Conservation (phyloP, 2,329 filamentous ascomycete species). For the Colletotrichum musicola region DNA sequence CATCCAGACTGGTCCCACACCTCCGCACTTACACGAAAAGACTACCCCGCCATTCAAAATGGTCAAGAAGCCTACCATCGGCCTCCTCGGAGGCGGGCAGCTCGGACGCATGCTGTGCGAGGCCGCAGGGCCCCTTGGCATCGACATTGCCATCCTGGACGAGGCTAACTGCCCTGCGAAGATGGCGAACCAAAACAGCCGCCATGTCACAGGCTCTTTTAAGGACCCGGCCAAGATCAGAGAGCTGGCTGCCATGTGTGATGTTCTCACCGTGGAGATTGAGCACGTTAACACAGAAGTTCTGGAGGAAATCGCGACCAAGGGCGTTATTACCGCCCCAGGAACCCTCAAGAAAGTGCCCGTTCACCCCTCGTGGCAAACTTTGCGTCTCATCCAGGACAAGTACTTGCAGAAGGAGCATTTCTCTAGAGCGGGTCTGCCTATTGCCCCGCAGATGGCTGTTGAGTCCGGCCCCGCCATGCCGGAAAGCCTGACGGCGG, state of each 20-base stretch:
- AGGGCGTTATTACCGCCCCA: constrained; percentile 68
- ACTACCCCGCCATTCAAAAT: constrained; percentile 40
- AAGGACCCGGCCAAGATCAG: constrained; percentile 84
- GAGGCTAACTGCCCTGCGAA: constrained; percentile 82
- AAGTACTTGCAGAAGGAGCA: constrained; percentile 93
- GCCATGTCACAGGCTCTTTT: constrained; percentile 88
- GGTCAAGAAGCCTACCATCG: constrained; percentile 57
- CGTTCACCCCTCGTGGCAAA: constrained; percentile 86
- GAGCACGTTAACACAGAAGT: constrained; percentile 95
- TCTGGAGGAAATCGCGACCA: constrained; percentile 82
- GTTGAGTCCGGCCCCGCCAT: constrained; percentile 69
- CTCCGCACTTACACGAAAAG: constrained; percentile 11
- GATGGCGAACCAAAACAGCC: constrained; percentile 81
- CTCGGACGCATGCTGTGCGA: constrained; percentile 95
- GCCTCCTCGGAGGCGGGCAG: constrained; percentile 74
- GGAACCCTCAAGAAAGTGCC: constrained; percentile 64
- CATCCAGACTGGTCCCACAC: constrained; percentile 1
- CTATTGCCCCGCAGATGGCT: constrained; percentile 78
- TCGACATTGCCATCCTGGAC: constrained; percentile 85
- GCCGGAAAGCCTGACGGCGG: constrained; percentile 70
- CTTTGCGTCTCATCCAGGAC: constrained; percentile 90
- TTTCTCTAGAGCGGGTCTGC: constrained; percentile 75
- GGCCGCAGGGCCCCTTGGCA: constrained; percentile 80
- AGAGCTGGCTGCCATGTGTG: constrained; percentile 80
- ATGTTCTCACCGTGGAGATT: constrained; percentile 92